Evolutionary conservation across 306 rosid species (phyloP), one percentile per base, ranked within the genome.

Genomic region (Biancaea sappan): DNA sequence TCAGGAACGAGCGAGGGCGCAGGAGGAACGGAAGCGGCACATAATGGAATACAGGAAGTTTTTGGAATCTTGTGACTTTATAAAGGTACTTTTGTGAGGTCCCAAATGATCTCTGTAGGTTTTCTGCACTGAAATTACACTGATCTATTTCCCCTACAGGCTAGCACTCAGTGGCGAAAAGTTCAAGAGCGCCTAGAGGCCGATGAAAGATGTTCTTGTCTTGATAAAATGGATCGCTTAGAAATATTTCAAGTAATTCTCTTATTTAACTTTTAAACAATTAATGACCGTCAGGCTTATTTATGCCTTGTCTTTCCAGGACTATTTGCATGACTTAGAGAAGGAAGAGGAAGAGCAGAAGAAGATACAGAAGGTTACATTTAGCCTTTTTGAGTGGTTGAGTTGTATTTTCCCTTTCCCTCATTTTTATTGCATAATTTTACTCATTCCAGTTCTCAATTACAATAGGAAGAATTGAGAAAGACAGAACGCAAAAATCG

Each of bases 261-360:
- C 50, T 70, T 38, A 24, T 62, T 54, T 15, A 21, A 29, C 71
- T 41, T 26, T 61, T 77, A 66, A 47, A 62, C 22, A 28, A 62
- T 66, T 71, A 46, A 69, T 35, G 77, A 73, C 29, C 24, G 64
- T 77, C 58, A 38, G 71, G 74, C 52, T 79, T 71, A 83, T 67
- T 75, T 80, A 78, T 64, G 10, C 71, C 21, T 74, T 54, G 19
- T 53, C 71, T 71, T 66, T 40, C 85, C 85, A 93, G 98, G 97
- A 89, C 68, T 87, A 93, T 84, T 71, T 86, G 38, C 92, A 69
- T 51, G 98, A 89, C 80, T 81, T 93, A 63, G 96, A 86, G 83
- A 91, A 83, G 84, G 97, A 91, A 89, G 98, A 93, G 81, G 97
- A 93, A 84, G 97, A 91, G 84, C 94, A 88, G 78, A 86, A 86